Base-by-base conservation (phyloP, 352 stramenopile genomes). In the Phytophthora nicotianae region DNA sequence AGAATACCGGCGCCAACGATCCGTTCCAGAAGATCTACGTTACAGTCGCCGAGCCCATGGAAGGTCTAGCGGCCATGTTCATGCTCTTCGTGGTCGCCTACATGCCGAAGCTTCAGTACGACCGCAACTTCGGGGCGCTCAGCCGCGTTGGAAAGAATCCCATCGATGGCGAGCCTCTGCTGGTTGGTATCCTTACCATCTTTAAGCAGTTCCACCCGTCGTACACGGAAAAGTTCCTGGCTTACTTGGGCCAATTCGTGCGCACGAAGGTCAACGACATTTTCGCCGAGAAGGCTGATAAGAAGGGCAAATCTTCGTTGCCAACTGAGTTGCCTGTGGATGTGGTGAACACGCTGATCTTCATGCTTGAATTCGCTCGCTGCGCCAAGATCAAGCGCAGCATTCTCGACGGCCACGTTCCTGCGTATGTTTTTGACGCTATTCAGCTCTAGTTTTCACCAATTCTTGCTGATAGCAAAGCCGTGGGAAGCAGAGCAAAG, bases 131-230 rank as follows among this genome's bases (percentile, higher is more conserved):
- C 64, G 92, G 88, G 32, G 86, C 94, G 3, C 78, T 98, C 16
- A 82, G 88, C 14, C 90, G 92, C 26, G 79, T 97, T 57, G 76
- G 75, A 7, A 94, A 95, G 72, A 97, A 97, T 62, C 88, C 90
- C 7, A 95, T 98, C 37, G 95, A 98, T 62, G 95, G 95, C 38
- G 83, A 95, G 64, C 89, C 93, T 43, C 62, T 98, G 50, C 77
- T 98, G 26, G 73, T 96, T 20, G 95, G 95, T 9, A 92, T 98
- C 37, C 67, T 92, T 17, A 98, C 93, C 5, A 82, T 98, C 33
- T 85, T 98, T 52, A 97, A 97, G 71, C 95, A 98, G 72, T 98
- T 98, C 69, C 94, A 98, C 70, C 90, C 91, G 51, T 96, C 89
- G 21, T 98, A 97, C 74, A 93, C 88, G n/a, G 82, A 96, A 54